Evolutionary conservation across 495 filamentous ascomycete genomes (phyloP), one percentile per base, ranked within the genome.

Genomic region (Xanthoparmelia taractica): DNA sequence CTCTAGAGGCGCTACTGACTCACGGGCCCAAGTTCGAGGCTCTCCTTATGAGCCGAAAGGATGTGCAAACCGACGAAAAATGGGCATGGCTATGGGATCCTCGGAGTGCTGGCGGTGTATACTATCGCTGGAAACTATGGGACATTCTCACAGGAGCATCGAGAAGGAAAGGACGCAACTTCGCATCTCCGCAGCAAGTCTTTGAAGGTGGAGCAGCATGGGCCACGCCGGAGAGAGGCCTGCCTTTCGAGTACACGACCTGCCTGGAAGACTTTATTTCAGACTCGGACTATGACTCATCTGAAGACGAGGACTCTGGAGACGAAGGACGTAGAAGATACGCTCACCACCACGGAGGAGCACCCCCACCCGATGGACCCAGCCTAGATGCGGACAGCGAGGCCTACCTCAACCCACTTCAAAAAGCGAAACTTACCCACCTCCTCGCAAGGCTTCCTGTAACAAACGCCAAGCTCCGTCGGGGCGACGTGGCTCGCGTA

Each of bases 11-110:
- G 7, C 77, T 97, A 1, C 69, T 96, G 27, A 83, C 84, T 15
- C 83, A 91, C 65, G 92, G 92, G 0, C 87, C 89, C 0, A 90
- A 95, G 71, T 96, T 97, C 61, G 94, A 99, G 70, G 92, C 92
- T 7, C 79, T 96, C 2, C 82, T 99, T 4, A 97, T 97, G 94
- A 87, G 83, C 41, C 79, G 87, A 23, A 85, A 84, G 1, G 84
- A 88, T 43, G 88, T 97, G 3, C 89, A 93, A 66, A 78, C 75
- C 31, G 88, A 96, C 43, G 88, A 93, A 67, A 92, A 87, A 70
- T 99, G 92, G 86, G 88, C 91, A 1, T 99, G 91, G 89, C 73
- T 99, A 5, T 99, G 88, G 87, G 89, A 99, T 73, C 79, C 93
- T 34, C 80, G 90, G 57, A 91, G 89, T 67, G 74, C 84, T 58